Conservation (phyloP, 1,284 basidiomycete genomes). For the Trichosporon sp. region DNA sequence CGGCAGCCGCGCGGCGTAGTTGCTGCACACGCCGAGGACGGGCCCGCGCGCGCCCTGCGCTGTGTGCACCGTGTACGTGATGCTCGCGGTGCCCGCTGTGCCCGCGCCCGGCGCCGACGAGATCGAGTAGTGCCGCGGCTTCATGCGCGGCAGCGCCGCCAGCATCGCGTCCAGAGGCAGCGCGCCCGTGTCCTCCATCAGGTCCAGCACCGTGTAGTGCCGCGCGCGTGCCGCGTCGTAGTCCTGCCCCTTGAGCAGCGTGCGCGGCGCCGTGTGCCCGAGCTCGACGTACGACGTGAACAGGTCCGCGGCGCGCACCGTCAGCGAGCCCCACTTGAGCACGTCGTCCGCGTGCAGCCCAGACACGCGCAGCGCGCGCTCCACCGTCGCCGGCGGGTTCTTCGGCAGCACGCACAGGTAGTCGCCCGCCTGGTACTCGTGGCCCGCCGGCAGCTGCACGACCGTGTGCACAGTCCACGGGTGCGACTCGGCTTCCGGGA, state of each 20-base stretch:
- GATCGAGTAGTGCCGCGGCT: constrained; percentile 56
- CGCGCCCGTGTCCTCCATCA: constrained; percentile 33
- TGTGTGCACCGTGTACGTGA: constrained; percentile 54
- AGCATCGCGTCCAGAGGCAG: constrained; percentile 53
- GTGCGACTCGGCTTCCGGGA: neutral
- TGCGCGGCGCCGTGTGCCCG: constrained; percentile 14
- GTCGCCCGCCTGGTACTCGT: constrained; percentile 52
- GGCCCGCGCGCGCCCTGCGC: constrained; percentile 41
- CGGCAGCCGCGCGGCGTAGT: constrained; percentile 51
- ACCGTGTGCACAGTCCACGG: constrained; percentile 43
- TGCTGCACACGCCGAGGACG: constrained; percentile 56
- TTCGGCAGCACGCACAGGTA: constrained; percentile 51
- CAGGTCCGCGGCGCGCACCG: constrained; percentile 48
- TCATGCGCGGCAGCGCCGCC: constrained; percentile 50
- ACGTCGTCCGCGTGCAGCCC: neutral
- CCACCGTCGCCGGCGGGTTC: constrained; percentile 29
- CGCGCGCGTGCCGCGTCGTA: constrained; percentile 17
- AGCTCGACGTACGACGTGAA: constrained; percentile 54
- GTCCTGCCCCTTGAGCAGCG: constrained; percentile 17
- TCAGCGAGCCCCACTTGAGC: constrained; percentile 33
- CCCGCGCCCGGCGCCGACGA: constrained; percentile 56
- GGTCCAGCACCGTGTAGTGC: constrained; percentile 5
- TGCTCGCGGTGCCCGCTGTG: constrained; percentile 51
- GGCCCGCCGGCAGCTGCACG: constrained; percentile 52
- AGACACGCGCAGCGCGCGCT: constrained; percentile 42